Conservation (phyloP, 306 rosid species). For the Sophora flavescens region DNA sequence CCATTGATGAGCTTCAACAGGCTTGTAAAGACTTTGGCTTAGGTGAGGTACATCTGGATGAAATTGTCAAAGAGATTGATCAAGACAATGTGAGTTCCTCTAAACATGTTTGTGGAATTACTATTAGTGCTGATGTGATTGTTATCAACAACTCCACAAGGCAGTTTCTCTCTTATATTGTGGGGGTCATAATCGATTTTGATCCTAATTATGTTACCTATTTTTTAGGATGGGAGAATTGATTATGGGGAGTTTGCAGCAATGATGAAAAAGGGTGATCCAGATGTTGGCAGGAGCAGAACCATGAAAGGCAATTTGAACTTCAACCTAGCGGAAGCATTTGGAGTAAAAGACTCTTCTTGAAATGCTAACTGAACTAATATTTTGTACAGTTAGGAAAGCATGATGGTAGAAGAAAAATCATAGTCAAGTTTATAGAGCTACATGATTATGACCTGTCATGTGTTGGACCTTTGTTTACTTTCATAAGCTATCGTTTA, state of each 20-base stretch:
- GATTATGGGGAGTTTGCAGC: conserved; percentile 89
- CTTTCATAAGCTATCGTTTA: conserved; percentile 37
- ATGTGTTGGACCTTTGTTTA: conserved; percentile 30
- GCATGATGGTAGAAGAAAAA: conserved; percentile 45
- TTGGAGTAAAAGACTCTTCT: conserved; percentile 63
- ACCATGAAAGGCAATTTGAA: conserved; percentile 73
- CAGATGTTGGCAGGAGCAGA: conserved; percentile 66
- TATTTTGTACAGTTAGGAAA: conserved; percentile 52
- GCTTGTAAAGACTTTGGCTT: conserved; percentile 83
- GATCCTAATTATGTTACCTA: background rate
- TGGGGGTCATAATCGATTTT: background rate
- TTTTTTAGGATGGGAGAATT: conserved; percentile 82
- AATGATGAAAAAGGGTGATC: conserved; percentile 86
- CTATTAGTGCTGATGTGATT: background rate
- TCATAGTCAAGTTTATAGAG: conserved; percentile 31
- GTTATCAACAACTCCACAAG: background rate
- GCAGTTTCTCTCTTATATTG: background rate
- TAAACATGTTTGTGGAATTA: background rate
- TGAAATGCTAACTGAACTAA: conserved; percentile 45
- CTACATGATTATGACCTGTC: conserved; percentile 33
- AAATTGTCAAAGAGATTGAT: conserved; percentile 76
- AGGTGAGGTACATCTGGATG: conserved; percentile 80
- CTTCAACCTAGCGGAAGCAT: conserved; percentile 83
- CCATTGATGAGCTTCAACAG: conserved; percentile 86
- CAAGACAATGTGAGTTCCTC: conserved; percentile 74